Percentiles rank a stretch among this genome's conserved stretches.
phyloP scores from a whole-genome alignment of 106 monocot species.

The Platanthera guangdongensis region DNA sequence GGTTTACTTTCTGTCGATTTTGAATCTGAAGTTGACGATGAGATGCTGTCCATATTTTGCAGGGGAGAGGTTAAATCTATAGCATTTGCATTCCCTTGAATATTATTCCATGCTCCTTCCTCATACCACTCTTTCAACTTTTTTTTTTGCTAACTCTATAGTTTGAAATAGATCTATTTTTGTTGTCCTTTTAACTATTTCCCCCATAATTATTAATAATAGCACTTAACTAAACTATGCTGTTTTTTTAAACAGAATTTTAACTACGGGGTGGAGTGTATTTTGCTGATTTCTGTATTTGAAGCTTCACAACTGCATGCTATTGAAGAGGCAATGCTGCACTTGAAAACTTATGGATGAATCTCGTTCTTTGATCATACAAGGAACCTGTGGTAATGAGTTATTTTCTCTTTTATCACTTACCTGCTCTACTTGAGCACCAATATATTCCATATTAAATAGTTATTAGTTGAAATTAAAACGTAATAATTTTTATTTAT shows the following conservation, averaged over 20 bases:
- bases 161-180: not conserved
- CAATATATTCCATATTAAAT: not conserved
- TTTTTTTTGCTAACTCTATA: not conserved
- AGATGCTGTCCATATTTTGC: constrained; percentile 85
- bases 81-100: not conserved
- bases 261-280: constrained; percentile 74
- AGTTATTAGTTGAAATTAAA: not conserved
- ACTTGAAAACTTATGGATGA: constrained; percentile 33
- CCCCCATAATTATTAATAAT: not conserved
- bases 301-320: constrained; percentile 33
- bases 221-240: not conserved
- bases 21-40: constrained; percentile 95
- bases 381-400: constrained; percentile 61
- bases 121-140: not conserved
- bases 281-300: constrained; percentile 49
- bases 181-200: not conserved
- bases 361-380: constrained; percentile 54
- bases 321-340: constrained; percentile 58
- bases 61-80: constrained; percentile 71
- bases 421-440: not conserved
- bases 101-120: not conserved
- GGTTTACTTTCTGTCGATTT: constrained; percentile 67
- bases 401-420: not conserved
- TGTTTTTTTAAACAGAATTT: constrained; percentile 48
- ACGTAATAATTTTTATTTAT: not conserved